phyloP scores from a whole-genome alignment of 257 asterid genomes.

The Voacanga thouarsii region DNA sequence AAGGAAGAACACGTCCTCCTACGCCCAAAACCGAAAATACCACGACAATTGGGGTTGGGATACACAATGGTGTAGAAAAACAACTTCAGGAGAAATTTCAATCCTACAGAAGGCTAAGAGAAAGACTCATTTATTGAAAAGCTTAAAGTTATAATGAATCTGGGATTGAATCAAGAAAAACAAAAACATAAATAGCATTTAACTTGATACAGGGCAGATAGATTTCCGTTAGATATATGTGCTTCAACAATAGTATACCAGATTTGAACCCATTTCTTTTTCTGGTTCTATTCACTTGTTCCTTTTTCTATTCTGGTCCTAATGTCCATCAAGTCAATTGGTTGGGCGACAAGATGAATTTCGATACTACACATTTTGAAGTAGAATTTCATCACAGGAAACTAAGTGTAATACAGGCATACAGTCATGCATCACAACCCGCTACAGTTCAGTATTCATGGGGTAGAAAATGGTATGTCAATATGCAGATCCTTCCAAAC shows the following conservation, averaged over 20 bases:
- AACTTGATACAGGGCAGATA: neutral
- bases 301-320: neutral
- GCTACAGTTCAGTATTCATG: neutral
- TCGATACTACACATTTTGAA: neutral
- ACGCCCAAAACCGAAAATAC: neutral
- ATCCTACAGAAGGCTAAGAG: neutral
- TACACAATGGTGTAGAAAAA: neutral
- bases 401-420: neutral
- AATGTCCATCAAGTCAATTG: neutral
- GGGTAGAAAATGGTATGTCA: neutral
- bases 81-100: neutral
- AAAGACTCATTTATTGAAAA: neutral
- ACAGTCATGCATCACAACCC: neutral
- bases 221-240: neutral
- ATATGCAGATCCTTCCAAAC: neutral
- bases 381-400: neutral
- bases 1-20: neutral
- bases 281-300: neutral
- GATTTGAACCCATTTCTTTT: neutral
- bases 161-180: too few species aligned
- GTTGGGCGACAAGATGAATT: neutral
- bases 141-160: too few species aligned
- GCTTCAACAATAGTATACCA: neutral
- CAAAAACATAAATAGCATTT: too few species aligned
- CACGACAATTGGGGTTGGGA: neutral